A percentile compares a stretch with the other conserved stretches of the same genome.
phyloP scores from a whole-genome alignment of 805 yeast genomes.

The Candida nanaspora region DNA sequence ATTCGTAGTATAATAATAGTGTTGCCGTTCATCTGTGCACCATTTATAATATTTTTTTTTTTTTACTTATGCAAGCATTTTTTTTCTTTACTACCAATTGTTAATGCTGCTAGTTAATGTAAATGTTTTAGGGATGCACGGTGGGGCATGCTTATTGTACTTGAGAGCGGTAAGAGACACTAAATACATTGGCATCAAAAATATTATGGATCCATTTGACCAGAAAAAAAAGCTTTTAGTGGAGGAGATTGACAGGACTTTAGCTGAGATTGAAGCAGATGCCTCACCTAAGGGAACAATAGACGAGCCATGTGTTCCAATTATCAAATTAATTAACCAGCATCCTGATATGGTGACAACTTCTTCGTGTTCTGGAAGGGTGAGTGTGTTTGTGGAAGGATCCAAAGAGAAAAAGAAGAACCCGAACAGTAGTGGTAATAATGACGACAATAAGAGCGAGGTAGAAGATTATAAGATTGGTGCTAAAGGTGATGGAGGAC shows the following conservation, averaged over 20 bases:
- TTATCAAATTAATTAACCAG: conserved; percentile 59
- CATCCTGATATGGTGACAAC: conserved; percentile 72
- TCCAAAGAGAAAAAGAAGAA: conserved; percentile 33
- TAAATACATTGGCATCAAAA: no score
- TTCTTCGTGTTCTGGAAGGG: conserved; percentile 83
- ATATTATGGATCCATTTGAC: conserved; percentile 44
- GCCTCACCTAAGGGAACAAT: conserved; percentile 85
- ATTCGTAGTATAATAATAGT: no score
- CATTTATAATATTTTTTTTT: no score
- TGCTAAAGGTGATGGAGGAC: conserved; percentile 81
- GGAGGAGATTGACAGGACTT: conserved; percentile 40
- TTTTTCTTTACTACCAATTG: no score
- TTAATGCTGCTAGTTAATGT: no score
- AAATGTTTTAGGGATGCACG: no score
- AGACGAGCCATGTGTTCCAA: conserved; percentile 67
- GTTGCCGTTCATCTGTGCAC: no score
- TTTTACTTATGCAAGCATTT: no score
- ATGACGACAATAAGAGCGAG: no score
- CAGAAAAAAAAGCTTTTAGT: conserved; percentile 56
- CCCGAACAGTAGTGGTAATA: no score
- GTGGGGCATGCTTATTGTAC: no score
- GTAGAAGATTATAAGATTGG: conserved; percentile 40
- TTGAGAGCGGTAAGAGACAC: no score
- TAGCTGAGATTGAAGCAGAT: conserved; percentile 40
- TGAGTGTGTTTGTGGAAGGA: conserved; percentile 78